phyloP scores from a whole-genome alignment of 108 stramenopile species.

The Schizochytrium sp. region DNA sequence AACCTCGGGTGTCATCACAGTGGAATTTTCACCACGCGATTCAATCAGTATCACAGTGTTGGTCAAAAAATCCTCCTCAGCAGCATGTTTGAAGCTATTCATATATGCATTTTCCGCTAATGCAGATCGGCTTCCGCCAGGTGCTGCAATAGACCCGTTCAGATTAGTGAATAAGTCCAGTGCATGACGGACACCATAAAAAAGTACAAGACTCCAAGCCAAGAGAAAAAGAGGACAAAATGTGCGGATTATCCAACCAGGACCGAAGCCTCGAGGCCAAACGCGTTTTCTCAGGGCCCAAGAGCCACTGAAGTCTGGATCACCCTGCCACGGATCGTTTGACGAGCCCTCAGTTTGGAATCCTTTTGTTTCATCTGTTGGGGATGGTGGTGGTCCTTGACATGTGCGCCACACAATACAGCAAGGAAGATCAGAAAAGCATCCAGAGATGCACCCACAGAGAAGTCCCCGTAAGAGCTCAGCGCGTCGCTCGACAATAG shows the following conservation, averaged over 20 bases:
- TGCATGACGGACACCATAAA: background rate
- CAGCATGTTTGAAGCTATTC: slow-evolving; percentile 33
- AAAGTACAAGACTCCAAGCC: slow-evolving; percentile 30
- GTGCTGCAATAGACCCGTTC: background rate
- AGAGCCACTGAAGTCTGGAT: slow-evolving; percentile 28
- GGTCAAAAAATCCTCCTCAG: slow-evolving; percentile 22
- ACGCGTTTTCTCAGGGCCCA: background rate
- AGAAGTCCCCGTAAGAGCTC: slow-evolving; percentile 23
- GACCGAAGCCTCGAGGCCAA: slow-evolving; percentile 53
- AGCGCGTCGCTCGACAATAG: slow-evolving; percentile 39
- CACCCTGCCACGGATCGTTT: slow-evolving; percentile 12
- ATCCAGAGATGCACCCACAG: slow-evolving; percentile 1
- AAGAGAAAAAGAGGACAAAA: slow-evolving; percentile 14
- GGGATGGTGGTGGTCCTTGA: background rate
- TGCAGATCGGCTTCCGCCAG: background rate
- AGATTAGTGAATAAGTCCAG: slow-evolving; percentile 2
- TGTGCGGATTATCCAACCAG: slow-evolving; percentile 45
- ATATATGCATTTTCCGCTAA: background rate
- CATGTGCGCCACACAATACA: slow-evolving; percentile 42
- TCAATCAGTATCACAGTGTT: slow-evolving; percentile 34
- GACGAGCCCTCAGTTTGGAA: background rate
- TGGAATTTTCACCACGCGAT: background rate
- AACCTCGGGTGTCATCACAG: slow-evolving; percentile 26
- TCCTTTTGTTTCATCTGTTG: background rate
- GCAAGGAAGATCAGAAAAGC: slow-evolving; percentile 7